Conservation (phyloP, 1,139 yeast species). For the Meyerozyma sp. region DNA sequence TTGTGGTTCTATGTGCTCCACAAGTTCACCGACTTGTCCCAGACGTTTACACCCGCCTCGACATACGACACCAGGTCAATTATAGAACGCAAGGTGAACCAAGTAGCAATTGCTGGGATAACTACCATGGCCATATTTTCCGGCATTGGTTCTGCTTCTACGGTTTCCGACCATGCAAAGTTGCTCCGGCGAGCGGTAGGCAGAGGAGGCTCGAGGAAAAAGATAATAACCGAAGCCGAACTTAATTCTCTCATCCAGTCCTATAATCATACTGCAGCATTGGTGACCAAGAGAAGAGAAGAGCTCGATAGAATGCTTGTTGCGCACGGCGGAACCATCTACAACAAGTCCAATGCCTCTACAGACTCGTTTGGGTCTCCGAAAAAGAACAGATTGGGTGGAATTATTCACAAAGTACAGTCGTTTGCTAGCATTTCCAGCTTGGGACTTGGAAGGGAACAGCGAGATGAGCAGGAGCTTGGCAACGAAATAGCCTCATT, state of each 20-base stretch:
- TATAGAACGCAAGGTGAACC: conserved; percentile 44
- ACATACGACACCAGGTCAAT: conserved; percentile 18
- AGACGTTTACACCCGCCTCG: conserved; percentile 18
- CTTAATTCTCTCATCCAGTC: conserved; percentile 29
- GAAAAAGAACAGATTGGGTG: conserved; percentile 15
- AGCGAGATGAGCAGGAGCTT: conserved; percentile 29
- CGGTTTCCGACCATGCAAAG: conserved; percentile 15
- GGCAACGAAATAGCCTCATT: conserved; percentile 32
- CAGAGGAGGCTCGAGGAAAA: neutral
- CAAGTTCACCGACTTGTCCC: conserved; percentile 33
- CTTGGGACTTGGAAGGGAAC: conserved; percentile 9
- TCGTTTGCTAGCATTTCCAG: conserved; percentile 34
- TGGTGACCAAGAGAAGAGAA: conserved; percentile 26
- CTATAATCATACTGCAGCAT: conserved; percentile 33
- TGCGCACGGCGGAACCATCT: conserved; percentile 22
- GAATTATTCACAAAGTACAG: conserved; percentile 34
- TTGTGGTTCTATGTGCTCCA: conserved; percentile 32
- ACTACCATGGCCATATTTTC: conserved; percentile 66
- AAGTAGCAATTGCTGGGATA: conserved; percentile 66
- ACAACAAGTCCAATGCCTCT: conserved; percentile 15
- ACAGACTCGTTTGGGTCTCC: conserved; percentile 4
- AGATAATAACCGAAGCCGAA: conserved; percentile 14
- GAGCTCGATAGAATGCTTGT: conserved; percentile 24
- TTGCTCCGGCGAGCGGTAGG: conserved; percentile 2
- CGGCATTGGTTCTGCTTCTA: conserved; percentile 73